A percentile compares a stretch with the other conserved stretches of the same genome.
Evolutionary conservation across 305 asterid species (phyloP).

Genomic region (Fraxinus latifolia): DNA sequence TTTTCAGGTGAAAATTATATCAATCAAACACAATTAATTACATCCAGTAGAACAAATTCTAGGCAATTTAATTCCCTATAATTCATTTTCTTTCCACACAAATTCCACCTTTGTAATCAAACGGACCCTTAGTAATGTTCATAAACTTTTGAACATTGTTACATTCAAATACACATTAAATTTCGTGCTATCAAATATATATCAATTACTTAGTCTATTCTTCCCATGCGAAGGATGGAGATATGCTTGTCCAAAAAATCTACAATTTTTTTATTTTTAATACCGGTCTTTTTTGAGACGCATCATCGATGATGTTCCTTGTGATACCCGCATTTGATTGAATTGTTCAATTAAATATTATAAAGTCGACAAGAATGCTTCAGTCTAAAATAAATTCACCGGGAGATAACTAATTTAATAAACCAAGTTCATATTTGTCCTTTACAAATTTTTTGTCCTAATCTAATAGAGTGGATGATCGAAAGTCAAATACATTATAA

Average conservation of each 20-base stretch:
- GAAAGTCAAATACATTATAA: not conserved
- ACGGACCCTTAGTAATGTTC: no score
- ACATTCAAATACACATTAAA: no score
- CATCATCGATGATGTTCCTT: not conserved
- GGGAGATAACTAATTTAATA: not conserved
- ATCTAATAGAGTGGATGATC: not conserved
- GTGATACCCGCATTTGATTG: not conserved
- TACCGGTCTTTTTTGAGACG: not conserved
- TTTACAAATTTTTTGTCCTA: not conserved
- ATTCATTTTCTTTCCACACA: no score
- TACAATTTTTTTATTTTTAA: no score
- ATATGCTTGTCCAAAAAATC: not conserved
- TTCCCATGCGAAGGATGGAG: not conserved
- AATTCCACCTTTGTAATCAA: no score
- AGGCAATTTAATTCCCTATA: no score
- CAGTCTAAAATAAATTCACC: not conserved
- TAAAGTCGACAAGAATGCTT: not conserved
- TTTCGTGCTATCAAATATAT: no score
- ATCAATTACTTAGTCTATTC: not conserved
- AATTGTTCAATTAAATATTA: not conserved
- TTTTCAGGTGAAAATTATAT: no score
- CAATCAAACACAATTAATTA: no score
- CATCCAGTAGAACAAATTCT: no score
- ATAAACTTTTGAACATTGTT: no score
- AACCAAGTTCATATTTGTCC: not conserved